phyloP scores from a whole-genome alignment of 2,329 filamentous ascomycete species.

The Aspergillus ochraceus region DNA sequence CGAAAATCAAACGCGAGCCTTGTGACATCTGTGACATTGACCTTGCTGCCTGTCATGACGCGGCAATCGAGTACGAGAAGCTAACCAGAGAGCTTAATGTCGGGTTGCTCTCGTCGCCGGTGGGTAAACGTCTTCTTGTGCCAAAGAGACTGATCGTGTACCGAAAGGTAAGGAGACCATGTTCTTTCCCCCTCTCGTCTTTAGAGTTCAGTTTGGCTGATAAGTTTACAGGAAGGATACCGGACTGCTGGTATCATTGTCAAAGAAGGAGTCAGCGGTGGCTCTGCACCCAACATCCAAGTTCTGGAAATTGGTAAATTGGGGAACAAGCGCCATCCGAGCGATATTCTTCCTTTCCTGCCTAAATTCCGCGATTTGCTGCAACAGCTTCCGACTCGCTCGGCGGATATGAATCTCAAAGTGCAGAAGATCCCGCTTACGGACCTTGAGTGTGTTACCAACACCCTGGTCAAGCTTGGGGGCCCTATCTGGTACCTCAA shows the following conservation, averaged over 20 bases:
- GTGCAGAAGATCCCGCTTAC: conserved; percentile 68
- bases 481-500: conserved; percentile 50
- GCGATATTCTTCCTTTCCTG: conserved; percentile 84
- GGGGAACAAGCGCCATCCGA: conserved; percentile 69
- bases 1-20: conserved; percentile 81
- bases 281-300: conserved; percentile 68
- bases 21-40: conserved; percentile 80
- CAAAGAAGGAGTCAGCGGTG: conserved; percentile 69
- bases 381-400: conserved; percentile 64
- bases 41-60: conserved; percentile 77
- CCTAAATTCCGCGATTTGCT: conserved; percentile 68
- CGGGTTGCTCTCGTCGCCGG: conserved; percentile 72
- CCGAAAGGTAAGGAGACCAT: conserved; percentile 53
- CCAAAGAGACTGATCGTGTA: conserved; percentile 79
- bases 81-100: conserved; percentile 80
- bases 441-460: conserved; percentile 83
- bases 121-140: conserved; percentile 77
- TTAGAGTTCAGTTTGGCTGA: conserved; percentile 18
- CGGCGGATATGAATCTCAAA: conserved; percentile 68
- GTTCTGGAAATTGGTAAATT: conserved; percentile 74
- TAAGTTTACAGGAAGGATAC: conserved; percentile 64
- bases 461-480: conserved; percentile 58
- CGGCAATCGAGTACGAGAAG: conserved; percentile 75
- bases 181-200: not conserved
- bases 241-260: conserved; percentile 79